Conservation (phyloP, 257 asterid species). For the Salvia hispanica region DNA sequence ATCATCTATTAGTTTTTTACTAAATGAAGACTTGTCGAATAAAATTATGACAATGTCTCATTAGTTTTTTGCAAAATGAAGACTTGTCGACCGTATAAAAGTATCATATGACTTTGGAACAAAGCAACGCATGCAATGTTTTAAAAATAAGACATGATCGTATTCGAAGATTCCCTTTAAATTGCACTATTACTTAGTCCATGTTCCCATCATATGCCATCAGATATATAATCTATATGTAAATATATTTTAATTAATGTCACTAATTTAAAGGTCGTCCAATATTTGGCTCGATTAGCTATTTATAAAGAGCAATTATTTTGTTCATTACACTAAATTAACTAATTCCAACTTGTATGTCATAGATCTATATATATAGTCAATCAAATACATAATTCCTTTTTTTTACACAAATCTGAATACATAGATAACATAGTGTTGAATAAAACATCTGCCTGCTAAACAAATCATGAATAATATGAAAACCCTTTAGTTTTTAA, state of each 20-base stretch:
- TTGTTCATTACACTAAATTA: too few species aligned
- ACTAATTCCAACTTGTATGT: too few species aligned
- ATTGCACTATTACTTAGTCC: constrained; percentile 16
- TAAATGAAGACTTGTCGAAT: too few species aligned
- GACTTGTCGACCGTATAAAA: background rate
- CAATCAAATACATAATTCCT: too few species aligned
- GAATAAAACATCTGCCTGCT: too few species aligned
- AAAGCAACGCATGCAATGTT: background rate
- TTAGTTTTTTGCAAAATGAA: background rate
- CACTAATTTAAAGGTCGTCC: background rate
- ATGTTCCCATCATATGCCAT: constrained; percentile 23
- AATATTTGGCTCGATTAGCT: background rate
- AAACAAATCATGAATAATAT: too few species aligned
- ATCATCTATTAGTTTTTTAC: too few species aligned
- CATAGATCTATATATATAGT: too few species aligned
- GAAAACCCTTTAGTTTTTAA: too few species aligned
- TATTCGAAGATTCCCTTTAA: constrained; percentile 18
- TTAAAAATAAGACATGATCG: background rate
- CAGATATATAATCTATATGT: background rate
- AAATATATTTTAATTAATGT: background rate
- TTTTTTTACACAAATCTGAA: too few species aligned
- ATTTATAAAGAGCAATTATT: background rate
- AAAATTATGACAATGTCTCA: too few species aligned
- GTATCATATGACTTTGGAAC: background rate
- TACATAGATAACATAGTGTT: too few species aligned